Percentiles rank a stretch among this genome's conserved stretches.
These are phyloP conservation scores for Chiua sp. DNA, from an alignment of 1,284 basidiomycete species.

Conservation along the genomic window DNA sequence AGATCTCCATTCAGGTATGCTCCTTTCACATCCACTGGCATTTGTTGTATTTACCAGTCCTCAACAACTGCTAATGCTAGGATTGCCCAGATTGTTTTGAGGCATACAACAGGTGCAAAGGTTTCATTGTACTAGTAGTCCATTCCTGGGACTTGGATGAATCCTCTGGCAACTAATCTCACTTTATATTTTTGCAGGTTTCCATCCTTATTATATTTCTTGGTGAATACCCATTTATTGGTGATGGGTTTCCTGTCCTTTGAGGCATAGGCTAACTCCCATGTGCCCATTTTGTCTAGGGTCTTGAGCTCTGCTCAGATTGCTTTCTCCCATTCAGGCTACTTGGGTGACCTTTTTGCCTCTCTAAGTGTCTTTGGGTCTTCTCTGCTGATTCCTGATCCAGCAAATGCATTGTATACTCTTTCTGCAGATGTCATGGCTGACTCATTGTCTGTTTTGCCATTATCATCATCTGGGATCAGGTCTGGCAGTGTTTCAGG, in stretches of 20 bases:
- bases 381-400: accelerated
- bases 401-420: background rate
- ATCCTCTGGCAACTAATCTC: background rate
- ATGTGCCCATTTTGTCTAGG: background rate
- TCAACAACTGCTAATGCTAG: background rate
- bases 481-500: background rate
- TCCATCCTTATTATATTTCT: conserved; percentile 11
- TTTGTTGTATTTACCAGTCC: conserved; percentile 18
- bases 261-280: background rate
- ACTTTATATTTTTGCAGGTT: conserved; percentile 13
- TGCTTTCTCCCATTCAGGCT: conserved; percentile 3
- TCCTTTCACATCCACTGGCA: conserved; percentile 41
- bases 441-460: background rate
- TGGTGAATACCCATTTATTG: conserved; percentile 8
- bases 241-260: background rate
- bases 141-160: background rate
- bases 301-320: background rate
- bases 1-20: conserved; percentile 44
- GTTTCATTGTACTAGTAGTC: conserved; percentile 15
- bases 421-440: background rate
- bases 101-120: background rate
- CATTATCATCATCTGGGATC: background rate
- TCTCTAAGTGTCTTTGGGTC: background rate
- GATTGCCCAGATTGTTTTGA: background rate
- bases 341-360: background rate